Conservation (phyloP, 2,329 filamentous ascomycete species). For the Didymella pomorum region DNA sequence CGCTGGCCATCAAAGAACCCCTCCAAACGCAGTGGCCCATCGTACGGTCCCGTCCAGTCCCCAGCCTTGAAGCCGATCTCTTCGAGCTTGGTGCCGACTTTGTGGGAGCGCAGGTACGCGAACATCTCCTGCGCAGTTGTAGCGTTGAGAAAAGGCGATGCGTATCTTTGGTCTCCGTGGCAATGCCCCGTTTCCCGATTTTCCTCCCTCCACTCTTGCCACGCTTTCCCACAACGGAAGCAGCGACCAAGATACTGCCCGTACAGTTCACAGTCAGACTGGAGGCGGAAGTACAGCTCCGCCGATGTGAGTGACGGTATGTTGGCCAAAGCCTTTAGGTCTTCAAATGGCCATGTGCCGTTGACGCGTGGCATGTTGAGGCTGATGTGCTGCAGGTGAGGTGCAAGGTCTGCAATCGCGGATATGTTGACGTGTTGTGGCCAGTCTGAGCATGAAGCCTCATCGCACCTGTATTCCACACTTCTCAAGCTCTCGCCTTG, state of each 20-base stretch:
- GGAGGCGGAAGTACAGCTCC: conserved; percentile 5
- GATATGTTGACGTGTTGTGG: not conserved
- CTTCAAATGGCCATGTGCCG: conserved; percentile 25
- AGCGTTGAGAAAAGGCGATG: not conserved
- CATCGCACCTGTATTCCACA: conserved; percentile 4
- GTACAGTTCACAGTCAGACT: not conserved
- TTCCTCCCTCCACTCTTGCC: not conserved
- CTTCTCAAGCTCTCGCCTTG: not conserved
- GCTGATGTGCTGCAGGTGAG: conserved; percentile 16
- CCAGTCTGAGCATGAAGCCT: not conserved
- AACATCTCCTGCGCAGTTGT: not conserved
- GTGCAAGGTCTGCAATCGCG: not conserved
- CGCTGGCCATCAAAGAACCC: not conserved
- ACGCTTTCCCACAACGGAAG: not conserved
- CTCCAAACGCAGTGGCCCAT: not conserved
- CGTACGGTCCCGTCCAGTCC: not conserved
- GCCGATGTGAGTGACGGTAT: not conserved
- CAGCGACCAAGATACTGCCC: not conserved
- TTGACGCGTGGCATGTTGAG: conserved; percentile 25
- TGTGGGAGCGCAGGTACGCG: not conserved
- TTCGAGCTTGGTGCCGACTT: not conserved
- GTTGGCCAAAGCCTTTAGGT: conserved; percentile 1
- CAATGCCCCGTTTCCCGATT: not conserved
- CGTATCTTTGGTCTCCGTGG: not conserved
- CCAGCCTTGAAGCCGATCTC: not conserved